Base-by-base conservation (phyloP, 169 alveolate species). In the Prorocentrum cordatum region DNA sequence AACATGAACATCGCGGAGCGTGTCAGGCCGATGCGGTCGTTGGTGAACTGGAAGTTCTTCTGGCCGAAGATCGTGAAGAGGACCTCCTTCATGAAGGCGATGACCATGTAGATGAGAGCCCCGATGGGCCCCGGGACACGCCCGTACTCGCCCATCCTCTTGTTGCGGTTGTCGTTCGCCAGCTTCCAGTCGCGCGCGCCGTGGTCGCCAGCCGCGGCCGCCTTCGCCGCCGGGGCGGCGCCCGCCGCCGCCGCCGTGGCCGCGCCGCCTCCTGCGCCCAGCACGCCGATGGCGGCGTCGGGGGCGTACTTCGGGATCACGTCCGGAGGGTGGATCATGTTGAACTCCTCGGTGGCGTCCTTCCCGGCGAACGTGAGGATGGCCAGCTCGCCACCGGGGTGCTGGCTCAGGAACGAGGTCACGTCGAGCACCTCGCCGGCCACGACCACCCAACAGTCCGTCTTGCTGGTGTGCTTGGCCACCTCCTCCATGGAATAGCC, bases 391-490 rank as follows among this genome's bases (percentile, higher is more conserved):
- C 92, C 94, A 35, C 97, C 97, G 26, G 97, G 79, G 59, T 68
- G 79, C 79, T 68, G 59, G 26, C 38, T 18, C 79, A 67, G 36
- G 79, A 67, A 67, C 32, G 39, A 24, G 32, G 79, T 67, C 36
- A 67, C 79, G n/a, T 67, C 58, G 0, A 67, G 79, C 61, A 67
- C 79, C 79, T 93, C 92, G 26, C 95, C 95, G 58, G 91, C 91
- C 59, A 94, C 83, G 6, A 95, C 96, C 33, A 83, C 83, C 92
- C 92, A 83, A 72, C 91, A 82, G 59, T 35, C 93, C 66, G 94
- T 92, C 82, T 92, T 92, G 45, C 89, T 91, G 73, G 87, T 93
- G 84, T 94, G 96, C 87, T 94, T 67, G 26, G 93, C 93, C 24
- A 94, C 91, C 2, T 91, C 93, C 6, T 72, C 91, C 73, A 89